These are phyloP conservation scores for Furcasterigmium furcatum DNA, from an alignment of 2,329 filamentous ascomycete species.

Conservation along the genomic window DNA sequence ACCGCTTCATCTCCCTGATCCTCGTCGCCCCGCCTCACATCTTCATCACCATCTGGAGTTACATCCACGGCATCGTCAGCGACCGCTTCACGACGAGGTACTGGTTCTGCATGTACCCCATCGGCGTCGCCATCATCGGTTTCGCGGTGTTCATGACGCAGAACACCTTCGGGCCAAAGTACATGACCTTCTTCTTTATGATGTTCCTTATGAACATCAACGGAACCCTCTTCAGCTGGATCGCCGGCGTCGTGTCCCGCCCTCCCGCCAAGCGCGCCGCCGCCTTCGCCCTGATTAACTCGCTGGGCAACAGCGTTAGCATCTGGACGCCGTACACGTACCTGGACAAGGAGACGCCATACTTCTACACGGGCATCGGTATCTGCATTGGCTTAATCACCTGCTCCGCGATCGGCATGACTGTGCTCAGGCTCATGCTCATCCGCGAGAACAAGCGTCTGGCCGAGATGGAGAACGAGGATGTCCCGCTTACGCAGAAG, in stretches of 20 bases:
- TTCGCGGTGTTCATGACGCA: constrained; percentile 50
- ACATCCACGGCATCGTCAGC: constrained; percentile 34
- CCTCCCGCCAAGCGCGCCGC: constrained; percentile 53
- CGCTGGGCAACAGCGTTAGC: constrained; percentile 46
- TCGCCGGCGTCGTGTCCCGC: constrained; percentile 44
- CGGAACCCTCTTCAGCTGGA: constrained; percentile 46
- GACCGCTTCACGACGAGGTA: constrained; percentile 7
- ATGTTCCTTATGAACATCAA: constrained; percentile 54
- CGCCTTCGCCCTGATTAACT: constrained; percentile 52
- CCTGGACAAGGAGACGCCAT: constrained; percentile 27
- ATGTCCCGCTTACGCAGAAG: constrained; percentile 37
- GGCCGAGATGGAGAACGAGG: constrained; percentile 44
- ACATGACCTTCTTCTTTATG: constrained; percentile 54
- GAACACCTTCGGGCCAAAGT: constrained; percentile 45
- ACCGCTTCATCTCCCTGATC: constrained; percentile 66
- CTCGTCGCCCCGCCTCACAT: constrained; percentile 65
- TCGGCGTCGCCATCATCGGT: constrained; percentile 1
- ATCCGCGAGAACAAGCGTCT: constrained; percentile 39
- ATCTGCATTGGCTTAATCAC: constrained; percentile 32
- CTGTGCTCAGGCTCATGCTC: constrained; percentile 32
- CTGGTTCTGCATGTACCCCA: constrained; percentile 11
- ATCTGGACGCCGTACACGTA: constrained; percentile 52
- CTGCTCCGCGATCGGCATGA: constrained; percentile 28
- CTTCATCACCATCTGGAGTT: constrained; percentile 52
- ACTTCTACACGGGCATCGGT: constrained; percentile 35